Evolutionary conservation across 768 basidiomycete species (phyloP).

Genomic region (Panaeolus cyanescens): DNA sequence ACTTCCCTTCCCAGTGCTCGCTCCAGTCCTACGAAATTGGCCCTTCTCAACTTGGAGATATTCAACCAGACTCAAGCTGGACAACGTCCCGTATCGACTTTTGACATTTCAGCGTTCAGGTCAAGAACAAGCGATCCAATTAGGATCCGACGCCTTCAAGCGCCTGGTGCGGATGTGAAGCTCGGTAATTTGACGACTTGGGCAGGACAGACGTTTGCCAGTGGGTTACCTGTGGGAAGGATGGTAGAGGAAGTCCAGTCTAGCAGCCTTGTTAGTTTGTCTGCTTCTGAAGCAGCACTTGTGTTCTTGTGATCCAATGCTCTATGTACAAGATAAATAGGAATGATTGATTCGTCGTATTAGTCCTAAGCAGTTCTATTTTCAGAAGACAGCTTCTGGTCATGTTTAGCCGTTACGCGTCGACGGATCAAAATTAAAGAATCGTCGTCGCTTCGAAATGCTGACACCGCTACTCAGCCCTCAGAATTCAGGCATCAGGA

Average conservation of each 20-base stretch:
- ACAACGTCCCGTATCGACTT: slow-evolving; percentile 41
- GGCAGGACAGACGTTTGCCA: slow-evolving; percentile 51
- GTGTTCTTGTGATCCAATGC: slow-evolving; percentile 13
- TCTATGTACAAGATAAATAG: neutral
- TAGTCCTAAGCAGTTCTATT: too few relatives aligned
- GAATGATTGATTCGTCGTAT: too few relatives aligned
- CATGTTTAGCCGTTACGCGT: too few relatives aligned
- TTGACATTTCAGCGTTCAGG: slow-evolving; percentile 48
- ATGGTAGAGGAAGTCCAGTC: slow-evolving; percentile 38
- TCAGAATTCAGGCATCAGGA: too few relatives aligned
- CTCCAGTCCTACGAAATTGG: slow-evolving; percentile 45
- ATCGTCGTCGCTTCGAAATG: too few relatives aligned
- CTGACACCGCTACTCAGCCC: too few relatives aligned
- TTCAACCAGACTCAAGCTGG: slow-evolving; percentile 47
- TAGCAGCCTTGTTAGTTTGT: slow-evolving; percentile 23
- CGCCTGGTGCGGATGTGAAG: slow-evolving; percentile 50
- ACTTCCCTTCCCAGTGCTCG: slow-evolving; percentile 21
- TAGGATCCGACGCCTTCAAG: slow-evolving; percentile 43
- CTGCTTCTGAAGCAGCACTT: slow-evolving; percentile 31
- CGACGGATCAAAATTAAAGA: too few relatives aligned
- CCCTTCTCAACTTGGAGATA: slow-evolving; percentile 51
- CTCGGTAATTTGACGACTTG: slow-evolving; percentile 45
- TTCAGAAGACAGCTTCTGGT: too few relatives aligned
- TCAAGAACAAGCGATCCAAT: slow-evolving; percentile 26
- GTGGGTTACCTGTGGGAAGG: slow-evolving; percentile 39